Base-by-base conservation (phyloP, 768 basidiomycete species). In the Antrodiella citrinella region DNA sequence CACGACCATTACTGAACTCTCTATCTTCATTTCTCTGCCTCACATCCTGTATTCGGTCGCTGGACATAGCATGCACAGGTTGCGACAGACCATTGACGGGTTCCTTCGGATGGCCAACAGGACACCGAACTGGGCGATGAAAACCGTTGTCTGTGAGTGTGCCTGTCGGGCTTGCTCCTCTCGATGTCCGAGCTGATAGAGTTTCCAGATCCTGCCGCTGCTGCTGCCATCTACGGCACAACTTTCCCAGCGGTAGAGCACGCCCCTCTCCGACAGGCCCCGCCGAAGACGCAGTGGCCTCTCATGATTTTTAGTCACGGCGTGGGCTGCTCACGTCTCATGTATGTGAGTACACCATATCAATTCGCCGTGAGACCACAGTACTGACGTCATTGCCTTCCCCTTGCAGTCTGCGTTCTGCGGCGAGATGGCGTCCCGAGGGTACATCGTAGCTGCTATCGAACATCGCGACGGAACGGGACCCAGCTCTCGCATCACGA, bases 381-480 rank as follows among this genome's bases (percentile, higher is more conserved):
- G 9, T 9, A 43, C 15, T 43, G 41, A 43, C 15, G 15, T n/a
- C 15, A 43, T 43, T 5, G 18, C 18, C 35, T 10, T 38, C n/a
- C 35, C 10, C 35, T 38, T 38, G 9, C 21, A 43, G 61, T 62
- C 58, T 10, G 67, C 73, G 21, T 63, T 72, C 55, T 75, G 72
- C 47, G 68, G 72, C 0, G 70, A 71, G 46, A 57, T 77, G 48
- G 74, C 75, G 0, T 69, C 67, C 3, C 57, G 68, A 13, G 75
- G 77, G 0, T 74, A 70, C 51, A 59, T 77, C 26, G 74, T 76
- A 2, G 65, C 67, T 10, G 69, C 69, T 2, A 52, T 77, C 20
- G 75, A 77, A 50, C 75, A 77, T 48, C 65, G 69, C 20, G 75
- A 78, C 49, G 75, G 74, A 0, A 71, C 70, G 1, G 69, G 68